These are phyloP conservation scores for Fusarium piperis DNA, from an alignment of 2,329 filamentous ascomycete species.

Conservation along the genomic window DNA sequence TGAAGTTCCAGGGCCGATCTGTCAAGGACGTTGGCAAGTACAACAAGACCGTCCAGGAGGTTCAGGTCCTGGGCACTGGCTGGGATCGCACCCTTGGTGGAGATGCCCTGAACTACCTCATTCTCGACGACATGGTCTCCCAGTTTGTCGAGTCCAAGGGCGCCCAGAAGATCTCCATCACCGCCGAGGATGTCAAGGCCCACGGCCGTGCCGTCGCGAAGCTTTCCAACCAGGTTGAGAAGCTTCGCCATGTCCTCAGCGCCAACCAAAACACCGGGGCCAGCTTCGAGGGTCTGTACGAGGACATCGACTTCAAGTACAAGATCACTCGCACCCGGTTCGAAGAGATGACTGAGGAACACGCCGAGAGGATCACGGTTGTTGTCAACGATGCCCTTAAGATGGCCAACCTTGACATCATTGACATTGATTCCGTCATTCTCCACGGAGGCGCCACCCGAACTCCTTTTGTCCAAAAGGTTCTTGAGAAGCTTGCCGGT, in stretches of 20 bases:
- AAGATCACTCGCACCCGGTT: constrained; percentile 84
- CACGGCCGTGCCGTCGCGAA: constrained; percentile 90
- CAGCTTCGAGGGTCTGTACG: constrained; percentile 88
- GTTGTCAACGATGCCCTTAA: constrained; percentile 81
- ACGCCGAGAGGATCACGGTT: constrained; percentile 73
- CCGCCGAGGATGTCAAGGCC: constrained; percentile 69
- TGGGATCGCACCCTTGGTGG: constrained; percentile 93
- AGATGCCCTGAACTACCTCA: constrained; percentile 86
- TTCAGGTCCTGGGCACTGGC: constrained; percentile 85
- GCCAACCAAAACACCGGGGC: constrained; percentile 85
- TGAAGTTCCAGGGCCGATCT: constrained; percentile 87
- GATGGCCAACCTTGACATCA: constrained; percentile 75
- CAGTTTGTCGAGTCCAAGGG: constrained; percentile 78
- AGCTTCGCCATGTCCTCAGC: constrained; percentile 87
- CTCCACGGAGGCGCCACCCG: constrained; percentile 90
- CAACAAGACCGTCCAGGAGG: constrained; percentile 97
- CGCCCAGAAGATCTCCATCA: constrained; percentile 71
- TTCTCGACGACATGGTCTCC: constrained; percentile 87
- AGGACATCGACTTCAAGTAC: constrained; percentile 93
- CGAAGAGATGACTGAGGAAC: constrained; percentile 76
- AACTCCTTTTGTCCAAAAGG: constrained; percentile 93
- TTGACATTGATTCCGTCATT: constrained; percentile 88
- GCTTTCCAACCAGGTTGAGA: constrained; percentile 92
- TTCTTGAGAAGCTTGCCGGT: constrained; percentile 80
- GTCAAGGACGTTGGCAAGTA: constrained; percentile 92